Evolutionary conservation across 2,329 filamentous ascomycete genomes (phyloP).

Genomic region (Colletotrichum chlorophyti): DNA sequence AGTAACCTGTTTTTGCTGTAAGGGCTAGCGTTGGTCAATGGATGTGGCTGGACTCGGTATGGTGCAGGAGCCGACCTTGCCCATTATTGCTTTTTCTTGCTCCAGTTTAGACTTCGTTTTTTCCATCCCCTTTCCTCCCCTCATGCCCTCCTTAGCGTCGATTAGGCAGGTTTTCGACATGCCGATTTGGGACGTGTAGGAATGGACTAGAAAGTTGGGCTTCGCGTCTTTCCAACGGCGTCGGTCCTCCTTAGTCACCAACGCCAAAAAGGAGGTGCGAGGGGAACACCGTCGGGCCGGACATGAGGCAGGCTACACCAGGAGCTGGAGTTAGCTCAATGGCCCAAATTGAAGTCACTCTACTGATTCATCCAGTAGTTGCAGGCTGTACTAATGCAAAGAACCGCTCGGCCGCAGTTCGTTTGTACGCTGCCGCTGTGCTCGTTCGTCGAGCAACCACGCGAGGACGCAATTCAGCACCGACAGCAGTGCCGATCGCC

Average conservation of each 20-base stretch:
- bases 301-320: constrained; percentile 2
- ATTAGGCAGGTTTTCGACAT: constrained; percentile 7
- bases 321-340: constrained; percentile 13
- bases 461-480: neutral
- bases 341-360: constrained; percentile 14
- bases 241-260: too few species aligned
- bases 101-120: constrained; percentile 12
- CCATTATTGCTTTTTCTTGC: neutral
- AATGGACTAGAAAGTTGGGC: neutral
- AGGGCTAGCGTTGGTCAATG: constrained; percentile 5
- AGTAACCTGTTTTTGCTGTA: too few species aligned
- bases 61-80: too few species aligned
- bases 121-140: neutral
- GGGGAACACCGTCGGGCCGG: too few species aligned
- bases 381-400: too few species aligned
- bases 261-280: too few species aligned
- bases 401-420: constrained; percentile 27
- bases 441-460: too few species aligned
- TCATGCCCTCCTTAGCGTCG: constrained; percentile 5
- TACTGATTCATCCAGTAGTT: constrained; percentile 19
- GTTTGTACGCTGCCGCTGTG: constrained; percentile 5
- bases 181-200: neutral
- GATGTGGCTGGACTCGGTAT: too few species aligned
- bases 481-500: constrained; percentile 20
- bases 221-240: too few species aligned